Evolutionary conservation across 148 eudicot species (phyloP), one percentile per base, ranked within the genome.

Genomic region (Silene uniflora): DNA sequence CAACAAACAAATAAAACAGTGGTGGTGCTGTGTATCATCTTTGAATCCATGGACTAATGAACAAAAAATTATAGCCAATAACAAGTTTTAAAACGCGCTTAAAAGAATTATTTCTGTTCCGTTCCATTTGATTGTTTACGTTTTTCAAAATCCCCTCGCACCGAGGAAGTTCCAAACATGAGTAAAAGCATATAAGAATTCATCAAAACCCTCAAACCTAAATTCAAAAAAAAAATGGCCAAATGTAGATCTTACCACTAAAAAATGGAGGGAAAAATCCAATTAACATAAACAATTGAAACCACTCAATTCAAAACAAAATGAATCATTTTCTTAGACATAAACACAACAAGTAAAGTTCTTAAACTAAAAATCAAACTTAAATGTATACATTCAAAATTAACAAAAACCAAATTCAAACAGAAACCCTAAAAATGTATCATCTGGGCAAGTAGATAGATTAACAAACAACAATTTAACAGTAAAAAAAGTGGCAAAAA

Each of bases 391-490:
- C 63, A 55, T 54, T 58, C 44, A 55, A 71, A 72, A 24, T 25
- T 10, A 7, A 72, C 9, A 46, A 10, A 46, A 44, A 65, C 10
- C 52, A 44, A 62, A 78, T 25, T 63, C 65, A 55, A 72, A 78
- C 75, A 21, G 71, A 54, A 78, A 72, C 80, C 80, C 80, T 77
- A 77, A 35, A 77, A 72, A 77, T 71, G 70, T 64, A 66, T 32
- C 39, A 62, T 62, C 59, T 19, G 21, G 44, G 68, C 47, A 47
- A 16, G 24, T 11, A 16, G 25, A 61, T 18, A 61, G 10, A 62
- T 14, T 25, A 0, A 19, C 21, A 72, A 52, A 63, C 44, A 69
- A 35, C 52, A 46, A 49, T 58, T n/a, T 11, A 32, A 42, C 19
- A 35, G 39, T 32, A 11, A 69, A 76, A 76, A 66, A 56, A 12